Percentiles rank a stretch among this genome's conserved stretches.
Evolutionary conservation across 2,329 filamentous ascomycete species (phyloP).

Genomic region (Elsinoe perseae): DNA sequence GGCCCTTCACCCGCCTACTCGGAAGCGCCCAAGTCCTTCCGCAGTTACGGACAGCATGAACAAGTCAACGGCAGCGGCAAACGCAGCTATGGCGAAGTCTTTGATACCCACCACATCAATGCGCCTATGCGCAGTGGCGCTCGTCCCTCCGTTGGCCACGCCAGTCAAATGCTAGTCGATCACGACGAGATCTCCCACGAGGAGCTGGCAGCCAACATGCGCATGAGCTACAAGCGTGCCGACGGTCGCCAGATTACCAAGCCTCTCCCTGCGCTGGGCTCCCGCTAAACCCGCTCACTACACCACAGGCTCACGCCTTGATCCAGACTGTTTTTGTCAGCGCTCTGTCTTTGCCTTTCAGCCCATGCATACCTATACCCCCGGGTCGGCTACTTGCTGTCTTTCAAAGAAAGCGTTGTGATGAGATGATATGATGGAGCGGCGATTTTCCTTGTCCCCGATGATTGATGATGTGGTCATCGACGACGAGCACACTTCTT

Average conservation of each 20-base stretch:
- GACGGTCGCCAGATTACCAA: constrained; percentile 33
- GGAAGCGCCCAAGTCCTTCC: constrained; percentile 6
- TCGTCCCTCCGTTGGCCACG: constrained; percentile 31
- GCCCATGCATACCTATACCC: constrained; percentile 3
- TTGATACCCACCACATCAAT: constrained; percentile 37
- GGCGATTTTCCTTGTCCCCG: background rate
- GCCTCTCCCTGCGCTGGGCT: constrained; percentile 20
- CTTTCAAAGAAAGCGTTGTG: background rate
- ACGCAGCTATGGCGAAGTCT: constrained; percentile 40
- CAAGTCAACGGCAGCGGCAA: constrained; percentile 33
- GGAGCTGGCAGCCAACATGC: constrained; percentile 30
- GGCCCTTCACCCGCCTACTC: constrained; percentile 26
- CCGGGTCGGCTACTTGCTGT: constrained; percentile 1
- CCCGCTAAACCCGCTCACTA: constrained; percentile 4
- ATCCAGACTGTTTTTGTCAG: background rate
- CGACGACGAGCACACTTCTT: background rate
- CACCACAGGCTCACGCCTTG: background rate
- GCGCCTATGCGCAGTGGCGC: constrained; percentile 40
- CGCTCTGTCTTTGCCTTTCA: background rate
- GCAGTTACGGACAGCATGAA: constrained; percentile 16
- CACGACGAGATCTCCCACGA: constrained; percentile 27
- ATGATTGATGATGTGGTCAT: constrained; percentile 2
- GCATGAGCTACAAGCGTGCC: constrained; percentile 41
- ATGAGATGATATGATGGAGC: constrained; percentile 2
- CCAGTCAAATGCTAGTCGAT: constrained; percentile 21